Percentiles rank a stretch among this genome's conserved stretches.
Conservation (phyloP, 345 rosid genomes). For the Heritiera littoralis region DNA sequence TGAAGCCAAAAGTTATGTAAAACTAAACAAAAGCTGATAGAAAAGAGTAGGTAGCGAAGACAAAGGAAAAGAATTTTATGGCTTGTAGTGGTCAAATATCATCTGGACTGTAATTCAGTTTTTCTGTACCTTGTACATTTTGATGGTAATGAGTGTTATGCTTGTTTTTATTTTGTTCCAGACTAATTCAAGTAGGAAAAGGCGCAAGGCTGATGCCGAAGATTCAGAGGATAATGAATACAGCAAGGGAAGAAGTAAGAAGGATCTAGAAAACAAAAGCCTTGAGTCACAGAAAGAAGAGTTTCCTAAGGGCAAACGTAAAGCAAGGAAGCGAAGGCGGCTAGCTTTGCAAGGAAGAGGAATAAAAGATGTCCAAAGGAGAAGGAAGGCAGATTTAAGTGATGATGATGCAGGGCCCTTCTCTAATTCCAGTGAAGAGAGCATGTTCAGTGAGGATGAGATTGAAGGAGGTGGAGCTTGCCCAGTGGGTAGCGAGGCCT, state of each 20-base stretch:
- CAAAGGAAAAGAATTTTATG: neutral
- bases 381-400: slow-evolving; percentile 47
- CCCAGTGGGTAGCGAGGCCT: slow-evolving; percentile 44
- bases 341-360: slow-evolving; percentile 80
- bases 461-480: slow-evolving; percentile 43
- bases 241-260: slow-evolving; percentile 42
- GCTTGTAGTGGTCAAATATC: neutral
- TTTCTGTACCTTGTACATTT: neutral
- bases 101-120: neutral
- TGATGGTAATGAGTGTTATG: neutral
- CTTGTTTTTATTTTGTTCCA: slow-evolving; percentile 29
- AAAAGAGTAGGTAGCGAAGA: neutral
- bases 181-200: slow-evolving; percentile 85
- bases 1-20: neutral
- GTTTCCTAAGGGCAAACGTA: slow-evolving; percentile 90
- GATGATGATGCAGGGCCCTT: slow-evolving; percentile 56
- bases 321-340: slow-evolving; percentile 83
- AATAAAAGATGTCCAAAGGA: slow-evolving; percentile 63
- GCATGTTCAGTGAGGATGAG: slow-evolving; percentile 77
- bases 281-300: slow-evolving; percentile 75
- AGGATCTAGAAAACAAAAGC: slow-evolving; percentile 48
- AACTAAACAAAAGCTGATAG: neutral
- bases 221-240: slow-evolving; percentile 73
- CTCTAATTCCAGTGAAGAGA: slow-evolving; percentile 71
- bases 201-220: slow-evolving; percentile 77